A percentile compares a stretch with the other conserved stretches of the same genome.
Conservation (phyloP, 1,284 basidiomycete species). For the Rhodotorula sp. region DNA sequence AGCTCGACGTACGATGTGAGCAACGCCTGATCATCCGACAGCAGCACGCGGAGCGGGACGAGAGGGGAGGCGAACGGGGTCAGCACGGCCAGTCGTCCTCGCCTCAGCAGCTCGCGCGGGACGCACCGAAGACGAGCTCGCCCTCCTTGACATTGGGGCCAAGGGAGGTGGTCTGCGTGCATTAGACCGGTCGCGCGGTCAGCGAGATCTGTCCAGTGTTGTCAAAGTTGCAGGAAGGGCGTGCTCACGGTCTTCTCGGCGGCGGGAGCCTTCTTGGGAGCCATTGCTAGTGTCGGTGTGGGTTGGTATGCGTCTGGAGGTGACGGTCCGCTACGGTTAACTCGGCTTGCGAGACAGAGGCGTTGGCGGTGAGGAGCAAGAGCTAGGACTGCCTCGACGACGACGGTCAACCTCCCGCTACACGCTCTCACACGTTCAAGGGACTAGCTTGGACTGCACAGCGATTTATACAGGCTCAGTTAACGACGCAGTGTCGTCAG, state of each 20-base stretch:
- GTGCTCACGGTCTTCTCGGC: background rate
- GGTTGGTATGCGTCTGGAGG: background rate
- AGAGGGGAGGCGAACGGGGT: too few relatives aligned
- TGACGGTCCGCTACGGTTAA: too few relatives aligned
- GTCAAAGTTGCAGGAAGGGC: too few relatives aligned
- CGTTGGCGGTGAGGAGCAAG: background rate
- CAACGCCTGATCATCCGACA: conserved; percentile 58
- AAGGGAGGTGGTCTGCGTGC: conserved; percentile 55
- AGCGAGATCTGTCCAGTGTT: too few relatives aligned
- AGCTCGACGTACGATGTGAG: conserved; percentile 67
- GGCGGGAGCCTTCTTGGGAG: background rate
- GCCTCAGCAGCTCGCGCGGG: too few relatives aligned
- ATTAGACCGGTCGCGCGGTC: too few relatives aligned
- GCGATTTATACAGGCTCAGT: background rate
- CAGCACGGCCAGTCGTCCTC: too few relatives aligned
- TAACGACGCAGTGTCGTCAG: background rate
- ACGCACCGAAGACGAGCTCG: conserved; percentile 61
- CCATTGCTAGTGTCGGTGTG: background rate
- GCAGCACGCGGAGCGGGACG: too few relatives aligned
- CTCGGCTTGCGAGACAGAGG: background rate
- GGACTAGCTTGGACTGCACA: background rate
- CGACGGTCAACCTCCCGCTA: too few relatives aligned
- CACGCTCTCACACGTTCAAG: background rate
- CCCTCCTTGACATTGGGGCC: conserved; percentile 93
- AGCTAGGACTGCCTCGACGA: too few relatives aligned